Evolutionary conservation across 2,329 filamentous ascomycete genomes (phyloP).

Genomic region (Coniella lustricola): DNA sequence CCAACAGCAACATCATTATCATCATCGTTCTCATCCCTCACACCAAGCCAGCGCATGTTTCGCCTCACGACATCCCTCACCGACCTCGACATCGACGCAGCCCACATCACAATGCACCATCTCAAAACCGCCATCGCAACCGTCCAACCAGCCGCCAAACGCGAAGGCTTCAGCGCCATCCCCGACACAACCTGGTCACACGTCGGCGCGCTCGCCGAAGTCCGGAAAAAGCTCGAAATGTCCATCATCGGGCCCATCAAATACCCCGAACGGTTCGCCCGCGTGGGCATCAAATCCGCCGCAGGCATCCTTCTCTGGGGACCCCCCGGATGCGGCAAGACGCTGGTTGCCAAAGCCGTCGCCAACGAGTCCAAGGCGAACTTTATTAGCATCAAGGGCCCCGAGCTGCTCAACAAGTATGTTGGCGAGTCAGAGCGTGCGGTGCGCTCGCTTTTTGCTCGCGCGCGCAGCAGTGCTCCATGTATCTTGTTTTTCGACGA

Average conservation of each 20-base stretch:
- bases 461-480: conserved; percentile 77
- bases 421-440: conserved; percentile 94
- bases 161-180: conserved; percentile 91
- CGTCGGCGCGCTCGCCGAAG: conserved; percentile 74
- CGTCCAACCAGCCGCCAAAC: conserved; percentile 74
- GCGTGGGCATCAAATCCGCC: conserved; percentile 71
- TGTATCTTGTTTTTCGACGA: conserved; percentile 99
- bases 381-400: conserved; percentile 96
- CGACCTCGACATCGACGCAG: conserved; percentile 18
- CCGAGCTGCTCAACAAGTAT: conserved; percentile 94
- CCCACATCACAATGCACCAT: conserved; percentile 44
- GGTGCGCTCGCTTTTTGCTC: conserved; percentile 83
- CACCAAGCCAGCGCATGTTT: conserved; percentile 4
- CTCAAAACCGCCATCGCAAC: conserved; percentile 69
- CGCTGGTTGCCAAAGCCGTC: conserved; percentile 89
- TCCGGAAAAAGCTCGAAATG: conserved; percentile 73
- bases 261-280: conserved; percentile 67
- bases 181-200: conserved; percentile 90
- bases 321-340: conserved; percentile 94
- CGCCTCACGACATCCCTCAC: conserved; percentile 12
- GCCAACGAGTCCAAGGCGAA: conserved; percentile 94
- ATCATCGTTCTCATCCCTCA: too few relatives aligned
- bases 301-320: conserved; percentile 93
- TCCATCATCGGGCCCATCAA: conserved; percentile 89
- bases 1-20: too few relatives aligned